Percentiles rank a stretch among this genome's conserved stretches.
These are phyloP conservation scores for Rhizophagus clarus DNA, from an alignment of 192 early-diverging fungal genomes.

Conservation along the genomic window DNA sequence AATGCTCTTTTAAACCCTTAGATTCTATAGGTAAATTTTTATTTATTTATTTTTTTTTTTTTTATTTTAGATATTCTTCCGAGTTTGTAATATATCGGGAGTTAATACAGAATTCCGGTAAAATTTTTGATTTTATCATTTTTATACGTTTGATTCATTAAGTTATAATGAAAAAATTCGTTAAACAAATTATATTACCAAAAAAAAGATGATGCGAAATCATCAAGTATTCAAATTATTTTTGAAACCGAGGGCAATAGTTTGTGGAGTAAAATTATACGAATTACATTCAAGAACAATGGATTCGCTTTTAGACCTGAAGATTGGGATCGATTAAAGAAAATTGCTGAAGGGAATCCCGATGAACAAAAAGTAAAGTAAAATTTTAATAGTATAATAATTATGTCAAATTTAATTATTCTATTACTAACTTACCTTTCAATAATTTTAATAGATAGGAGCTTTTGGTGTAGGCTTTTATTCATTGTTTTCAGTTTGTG, in stretches of 20 bases:
- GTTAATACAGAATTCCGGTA: constrained; percentile 68
- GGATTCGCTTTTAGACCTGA: constrained; percentile 68
- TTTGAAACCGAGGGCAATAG: constrained; percentile 54
- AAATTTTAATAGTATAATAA: no score
- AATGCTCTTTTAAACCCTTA: constrained; percentile 13
- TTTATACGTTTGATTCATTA: not conserved
- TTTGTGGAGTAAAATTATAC: constrained; percentile 44
- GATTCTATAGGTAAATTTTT: no score
- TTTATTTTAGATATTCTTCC: constrained; percentile 66
- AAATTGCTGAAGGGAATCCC: constrained; percentile 90
- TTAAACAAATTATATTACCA: constrained; percentile 29
- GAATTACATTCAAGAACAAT: constrained; percentile 77
- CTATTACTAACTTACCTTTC: no score
- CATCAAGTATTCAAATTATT: constrained; percentile 56
- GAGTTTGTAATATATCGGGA: constrained; percentile 87
- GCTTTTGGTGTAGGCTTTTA: constrained; percentile 86
- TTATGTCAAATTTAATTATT: not conserved
- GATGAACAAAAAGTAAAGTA: constrained; percentile 53
- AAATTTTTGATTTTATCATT: not conserved
- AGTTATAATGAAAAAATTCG: not conserved
- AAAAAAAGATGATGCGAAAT: constrained; percentile 70
- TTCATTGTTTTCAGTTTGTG: constrained; percentile 84
- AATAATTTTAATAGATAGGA: constrained; percentile 52
- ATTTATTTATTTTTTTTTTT: not conserved
- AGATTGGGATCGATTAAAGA: constrained; percentile 61